These are phyloP conservation scores for Musa balbisiana DNA, from an alignment of 202 grass and related monocot species.

Conservation along the genomic window DNA sequence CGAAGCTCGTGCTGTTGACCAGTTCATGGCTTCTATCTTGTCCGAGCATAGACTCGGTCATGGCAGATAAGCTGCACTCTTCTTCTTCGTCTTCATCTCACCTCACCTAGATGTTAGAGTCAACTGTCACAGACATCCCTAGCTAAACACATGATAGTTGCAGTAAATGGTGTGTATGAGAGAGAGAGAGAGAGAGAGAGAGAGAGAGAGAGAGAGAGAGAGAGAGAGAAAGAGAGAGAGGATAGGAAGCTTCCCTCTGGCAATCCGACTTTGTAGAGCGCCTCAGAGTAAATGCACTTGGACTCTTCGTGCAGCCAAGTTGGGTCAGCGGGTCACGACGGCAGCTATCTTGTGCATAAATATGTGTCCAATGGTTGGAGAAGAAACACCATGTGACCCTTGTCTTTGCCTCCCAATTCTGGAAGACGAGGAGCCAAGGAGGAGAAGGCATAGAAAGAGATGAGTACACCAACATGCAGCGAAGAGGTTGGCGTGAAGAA, in stretches of 20 bases:
- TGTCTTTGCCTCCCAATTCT: neutral
- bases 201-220: neutral
- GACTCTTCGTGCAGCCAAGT: neutral
- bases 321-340: neutral
- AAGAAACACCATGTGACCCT: neutral
- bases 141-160: no score
- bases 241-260: neutral
- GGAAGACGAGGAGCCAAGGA: neutral
- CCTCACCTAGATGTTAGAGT: no score
- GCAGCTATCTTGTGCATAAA: constrained; percentile 1
- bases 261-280: constrained; percentile 1
- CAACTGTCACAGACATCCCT: no score
- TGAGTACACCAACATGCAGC: constrained; percentile 1
- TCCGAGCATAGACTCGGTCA: no score
- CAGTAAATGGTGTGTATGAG: no score
- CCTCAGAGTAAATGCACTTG: constrained; percentile 4
- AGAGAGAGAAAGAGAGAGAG: neutral
- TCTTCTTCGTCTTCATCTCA: no score
- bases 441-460: neutral
- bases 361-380: neutral
- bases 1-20: no score
- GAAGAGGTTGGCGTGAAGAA: constrained; percentile 8
- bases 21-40: no score
- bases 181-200: neutral
- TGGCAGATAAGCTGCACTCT: no score